These are phyloP conservation scores for Ceratobasidium sp. DNA, from an alignment of 1,284 basidiomycete species.

Conservation along the genomic window DNA sequence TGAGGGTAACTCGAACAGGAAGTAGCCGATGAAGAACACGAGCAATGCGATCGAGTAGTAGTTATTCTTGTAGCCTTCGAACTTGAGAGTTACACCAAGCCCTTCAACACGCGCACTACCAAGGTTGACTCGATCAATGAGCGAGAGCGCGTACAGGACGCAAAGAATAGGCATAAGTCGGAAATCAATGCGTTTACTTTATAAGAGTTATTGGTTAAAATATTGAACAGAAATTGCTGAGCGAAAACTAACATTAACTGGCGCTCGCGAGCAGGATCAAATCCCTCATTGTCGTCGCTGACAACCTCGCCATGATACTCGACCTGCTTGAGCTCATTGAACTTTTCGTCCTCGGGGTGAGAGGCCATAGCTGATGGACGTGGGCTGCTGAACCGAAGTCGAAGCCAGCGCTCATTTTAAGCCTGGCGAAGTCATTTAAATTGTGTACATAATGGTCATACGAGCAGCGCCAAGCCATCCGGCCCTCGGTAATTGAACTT, in stretches of 20 bases:
- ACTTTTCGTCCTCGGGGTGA: slow-evolving; percentile 24
- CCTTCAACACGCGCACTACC: slow-evolving; percentile 55
- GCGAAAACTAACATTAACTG: slow-evolving; percentile 19
- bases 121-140: slow-evolving; percentile 57
- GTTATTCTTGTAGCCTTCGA: slow-evolving; percentile 48
- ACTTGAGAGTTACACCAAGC: slow-evolving; percentile 54
- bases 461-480: slow-evolving; percentile 30
- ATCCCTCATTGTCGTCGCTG: slow-evolving; percentile 23
- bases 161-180: slow-evolving; percentile 57
- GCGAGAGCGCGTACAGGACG: slow-evolving; percentile 56
- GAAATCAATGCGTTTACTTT: slow-evolving; percentile 52
- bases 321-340: slow-evolving; percentile 29
- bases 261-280: slow-evolving; percentile 24
- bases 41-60: slow-evolving; percentile 57
- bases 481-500: background rate
- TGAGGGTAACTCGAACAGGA: slow-evolving; percentile 52
- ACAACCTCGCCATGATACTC: slow-evolving; percentile 12
- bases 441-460: background rate
- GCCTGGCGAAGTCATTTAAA: too few relatives aligned
- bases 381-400: background rate
- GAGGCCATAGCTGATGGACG: slow-evolving; percentile 18
- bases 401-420: slow-evolving; percentile 8
- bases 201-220: background rate
- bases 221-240: background rate
- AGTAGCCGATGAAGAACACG: slow-evolving; percentile 57